Evolutionary conservation across 176 grass and related monocot species (phyloP), one percentile per base, ranked within the genome.

Genomic region (Thinopyrum elongatum): DNA sequence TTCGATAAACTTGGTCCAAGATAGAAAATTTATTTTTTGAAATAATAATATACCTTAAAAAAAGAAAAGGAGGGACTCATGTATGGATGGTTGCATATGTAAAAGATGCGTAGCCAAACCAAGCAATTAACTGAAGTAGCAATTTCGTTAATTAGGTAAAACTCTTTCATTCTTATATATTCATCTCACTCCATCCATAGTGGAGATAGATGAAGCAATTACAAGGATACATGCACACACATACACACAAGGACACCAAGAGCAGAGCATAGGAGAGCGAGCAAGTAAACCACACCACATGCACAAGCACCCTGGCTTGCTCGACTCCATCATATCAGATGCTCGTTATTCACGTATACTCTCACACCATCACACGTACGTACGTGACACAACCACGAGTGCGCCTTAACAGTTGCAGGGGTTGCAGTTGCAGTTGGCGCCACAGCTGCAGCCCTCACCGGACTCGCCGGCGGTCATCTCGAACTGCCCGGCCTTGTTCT

Each of bases 321-420:
- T 31, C 73, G 44, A 76, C 27, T 76, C 73, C 8, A 17, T 76
- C 44, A 53, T 25, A 76, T 53, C 22, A 61, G 73, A 17, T 29
- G 27, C 73, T 76, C 25, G 26, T 76, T 53, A 76, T 51, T 75
- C 16, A 76, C 27, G 46, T 53, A 25, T 28, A 53, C 26, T 31
- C 22, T 21, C 73, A 53, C 73, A 53, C 73, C 44, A 53, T 55
- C 73, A 76, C 72, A 75, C 25, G 28, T 47, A 12, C n/a, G n/a
- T n/a, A n/a, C 14, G 22, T 23, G n/a, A n/a, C n/a, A n/a, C n/a
- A n/a, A n/a, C n/a, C n/a, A 74, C 13, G 5, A 2, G 10, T 9
- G 21, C 70, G 44, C 46, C 28, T 80, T 81, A 87, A 66, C 91
- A 93, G 58, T 60, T 87, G 71, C 91, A 93, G 38, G 87, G 87